Evolutionary conservation across 192 early-diverging fungal genomes (phyloP), one percentile per base, ranked within the genome.

Genomic region (Coemansia aciculifera): DNA sequence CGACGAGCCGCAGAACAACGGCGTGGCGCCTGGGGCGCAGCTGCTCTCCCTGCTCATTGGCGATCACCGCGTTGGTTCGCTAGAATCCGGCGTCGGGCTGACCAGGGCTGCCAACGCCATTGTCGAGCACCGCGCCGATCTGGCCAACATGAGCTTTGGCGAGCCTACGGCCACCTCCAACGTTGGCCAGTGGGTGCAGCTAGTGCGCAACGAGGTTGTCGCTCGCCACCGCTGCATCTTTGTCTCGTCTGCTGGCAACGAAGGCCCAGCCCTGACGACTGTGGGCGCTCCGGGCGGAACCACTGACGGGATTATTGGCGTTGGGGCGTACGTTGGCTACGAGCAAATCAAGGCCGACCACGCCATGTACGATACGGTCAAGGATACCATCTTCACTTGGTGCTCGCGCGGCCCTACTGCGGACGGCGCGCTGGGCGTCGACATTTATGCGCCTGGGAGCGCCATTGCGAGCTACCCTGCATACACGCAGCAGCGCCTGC

Each of bases 11-110:
- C 84, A 82, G 36, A 79, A 92, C 51, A 92, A 95, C 73, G 97
- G 97, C 71, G 91, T 91, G 39, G 97, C 97, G 6, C 97, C 97
- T 0, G 97, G 96, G 59, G 94, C 95, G 12, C 93, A 97, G 84
- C 86, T 99, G 63, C 79, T 99, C 38, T 96, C 94, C 21, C 86
- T 99, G 49, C 92, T 92, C 72, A 95, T 99, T 76, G 95, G 96
- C 29, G 95, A 99, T 69, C 81, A 89, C 49, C 87, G 91, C 23
- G 72, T 87, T 29, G 84, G 80, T 5, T 86, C 87, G 32, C 89
- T 94, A 87, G 97, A 99, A 73, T 97, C 95, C 8, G 90, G 90
- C 4, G 79, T 87, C 3, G 90, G 87, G 7, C 84, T 99, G 42
- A 89, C 92, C 3, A 88, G 97, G 48, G 94, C 95, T 0, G 90